A percentile compares a stretch with the other conserved stretches of the same genome.
These are phyloP conservation scores for Pelargonium nanum DNA, from an alignment of 345 rosid species.

Conservation along the genomic window DNA sequence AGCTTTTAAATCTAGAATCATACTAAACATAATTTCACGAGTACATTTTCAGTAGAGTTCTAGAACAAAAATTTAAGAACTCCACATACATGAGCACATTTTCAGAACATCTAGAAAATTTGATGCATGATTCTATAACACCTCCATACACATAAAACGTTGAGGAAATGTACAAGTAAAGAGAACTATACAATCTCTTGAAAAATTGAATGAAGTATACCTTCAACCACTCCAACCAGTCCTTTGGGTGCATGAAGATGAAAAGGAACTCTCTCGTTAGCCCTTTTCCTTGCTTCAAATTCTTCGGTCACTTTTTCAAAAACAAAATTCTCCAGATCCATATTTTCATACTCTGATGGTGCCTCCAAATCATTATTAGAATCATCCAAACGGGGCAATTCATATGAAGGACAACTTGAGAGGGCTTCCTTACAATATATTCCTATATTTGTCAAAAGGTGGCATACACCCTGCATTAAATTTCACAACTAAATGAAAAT, in stretches of 20 bases:
- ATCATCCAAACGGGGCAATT: conserved; percentile 36
- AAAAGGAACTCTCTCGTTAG: conserved; percentile 54
- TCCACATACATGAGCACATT: too few species aligned
- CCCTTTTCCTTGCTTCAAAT: conserved; percentile 55
- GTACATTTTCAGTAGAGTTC: too few species aligned
- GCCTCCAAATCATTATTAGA: conserved; percentile 44
- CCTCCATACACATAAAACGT: neutral
- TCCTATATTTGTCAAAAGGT: conserved; percentile 68
- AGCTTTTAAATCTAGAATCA: too few species aligned
- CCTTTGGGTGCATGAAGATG: conserved; percentile 71
- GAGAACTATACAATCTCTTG: neutral
- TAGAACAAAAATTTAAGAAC: too few species aligned
- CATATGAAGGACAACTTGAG: conserved; percentile 42
- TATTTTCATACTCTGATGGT: conserved; percentile 57
- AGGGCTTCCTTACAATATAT: conserved; percentile 61
- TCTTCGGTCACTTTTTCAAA: conserved; percentile 60
- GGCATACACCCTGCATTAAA: conserved; percentile 68
- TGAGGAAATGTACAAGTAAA: neutral
- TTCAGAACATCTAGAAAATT: too few species aligned
- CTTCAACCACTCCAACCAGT: conserved; percentile 60
- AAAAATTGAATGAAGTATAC: conserved; percentile 24
- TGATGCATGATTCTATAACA: neutral
- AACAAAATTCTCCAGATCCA: conserved; percentile 78
- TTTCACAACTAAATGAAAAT: conserved; percentile 7
- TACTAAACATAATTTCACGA: too few species aligned